Percentiles rank a stretch among this genome's conserved stretches.
Evolutionary conservation across 306 rosid species (phyloP).

Genomic region (Mucuna pruriens): DNA sequence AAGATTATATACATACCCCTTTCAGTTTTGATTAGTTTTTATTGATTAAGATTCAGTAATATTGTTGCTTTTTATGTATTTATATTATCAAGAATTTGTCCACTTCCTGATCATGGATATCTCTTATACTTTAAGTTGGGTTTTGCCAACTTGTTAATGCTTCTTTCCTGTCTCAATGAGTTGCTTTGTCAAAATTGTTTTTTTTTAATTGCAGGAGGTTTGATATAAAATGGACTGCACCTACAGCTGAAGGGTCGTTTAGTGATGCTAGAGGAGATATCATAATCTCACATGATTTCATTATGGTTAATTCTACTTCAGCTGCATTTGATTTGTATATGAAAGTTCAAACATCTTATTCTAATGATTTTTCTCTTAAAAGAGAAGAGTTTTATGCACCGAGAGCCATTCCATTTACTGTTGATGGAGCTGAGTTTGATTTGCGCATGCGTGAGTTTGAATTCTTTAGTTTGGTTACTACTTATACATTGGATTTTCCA

Average conservation of each 20-base stretch:
- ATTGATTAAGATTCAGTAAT: constrained; percentile 24
- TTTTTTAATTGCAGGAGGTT: constrained; percentile 60
- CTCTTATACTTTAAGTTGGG: constrained; percentile 36
- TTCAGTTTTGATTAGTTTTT: constrained; percentile 23
- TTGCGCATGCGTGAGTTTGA: constrained; percentile 89
- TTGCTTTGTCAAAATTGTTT: constrained; percentile 19
- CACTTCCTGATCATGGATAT: background rate
- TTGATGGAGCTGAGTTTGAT: constrained; percentile 83
- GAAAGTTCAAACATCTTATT: constrained; percentile 71
- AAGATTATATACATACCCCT: constrained; percentile 55
- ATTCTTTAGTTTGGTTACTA: constrained; percentile 69
- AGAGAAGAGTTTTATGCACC: constrained; percentile 50
- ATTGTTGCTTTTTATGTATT: constrained; percentile 33
- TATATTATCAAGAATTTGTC: constrained; percentile 22
- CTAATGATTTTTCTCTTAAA: constrained; percentile 50
- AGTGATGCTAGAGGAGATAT: constrained; percentile 93
- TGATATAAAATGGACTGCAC: constrained; percentile 91
- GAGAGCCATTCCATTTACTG: constrained; percentile 56
- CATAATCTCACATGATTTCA: constrained; percentile 71
- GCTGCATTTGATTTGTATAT: constrained; percentile 78
- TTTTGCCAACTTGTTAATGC: constrained; percentile 19
- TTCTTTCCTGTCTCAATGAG: constrained; percentile 24
- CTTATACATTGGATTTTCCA: constrained; percentile 77
- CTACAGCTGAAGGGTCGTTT: constrained; percentile 84
- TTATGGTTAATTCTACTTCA: constrained; percentile 75